Evolutionary conservation across 768 basidiomycete genomes (phyloP).

Genomic region (Galerina marginata): DNA sequence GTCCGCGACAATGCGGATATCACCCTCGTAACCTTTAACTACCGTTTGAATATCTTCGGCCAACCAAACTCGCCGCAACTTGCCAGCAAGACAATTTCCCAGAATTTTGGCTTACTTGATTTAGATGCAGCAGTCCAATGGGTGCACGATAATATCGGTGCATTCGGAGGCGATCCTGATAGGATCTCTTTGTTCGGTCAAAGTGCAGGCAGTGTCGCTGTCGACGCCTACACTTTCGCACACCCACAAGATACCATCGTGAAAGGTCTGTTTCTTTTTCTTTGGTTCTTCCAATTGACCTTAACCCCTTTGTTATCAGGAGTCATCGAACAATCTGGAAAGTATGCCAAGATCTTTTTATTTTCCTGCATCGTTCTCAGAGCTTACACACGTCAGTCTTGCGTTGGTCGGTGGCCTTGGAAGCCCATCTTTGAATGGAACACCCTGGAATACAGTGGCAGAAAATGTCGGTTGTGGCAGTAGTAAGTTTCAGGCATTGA

Average conservation of each 20-base stretch:
- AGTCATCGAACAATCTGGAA: constrained; percentile 43
- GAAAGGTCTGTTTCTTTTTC: constrained; percentile 24
- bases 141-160: constrained; percentile 53
- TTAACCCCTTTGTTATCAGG: constrained; percentile 20
- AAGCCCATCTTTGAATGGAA: constrained; percentile 22
- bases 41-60: constrained; percentile 45
- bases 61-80: constrained; percentile 46
- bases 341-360: constrained; percentile 21
- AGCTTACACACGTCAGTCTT: constrained; percentile 11
- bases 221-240: constrained; percentile 40
- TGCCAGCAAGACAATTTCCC: constrained; percentile 22
- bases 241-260: constrained; percentile 39
- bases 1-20: constrained; percentile 40
- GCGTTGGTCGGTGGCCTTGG: constrained; percentile 15
- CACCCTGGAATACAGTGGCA: constrained; percentile 37
- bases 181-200: constrained; percentile 44
- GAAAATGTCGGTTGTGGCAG: constrained; percentile 37
- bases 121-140: constrained; percentile 49
- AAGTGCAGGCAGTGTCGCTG: constrained; percentile 40
- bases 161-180: constrained; percentile 46
- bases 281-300: constrained; percentile 1
- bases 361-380: background rate
- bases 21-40: constrained; percentile 42
- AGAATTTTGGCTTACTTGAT: constrained; percentile 47
- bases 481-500: constrained; percentile 20